Evolutionary conservation across 2,329 filamentous ascomycete genomes (phyloP), one percentile per base, ranked within the genome.

Genomic region (Emericellopsis cladophorae): DNA sequence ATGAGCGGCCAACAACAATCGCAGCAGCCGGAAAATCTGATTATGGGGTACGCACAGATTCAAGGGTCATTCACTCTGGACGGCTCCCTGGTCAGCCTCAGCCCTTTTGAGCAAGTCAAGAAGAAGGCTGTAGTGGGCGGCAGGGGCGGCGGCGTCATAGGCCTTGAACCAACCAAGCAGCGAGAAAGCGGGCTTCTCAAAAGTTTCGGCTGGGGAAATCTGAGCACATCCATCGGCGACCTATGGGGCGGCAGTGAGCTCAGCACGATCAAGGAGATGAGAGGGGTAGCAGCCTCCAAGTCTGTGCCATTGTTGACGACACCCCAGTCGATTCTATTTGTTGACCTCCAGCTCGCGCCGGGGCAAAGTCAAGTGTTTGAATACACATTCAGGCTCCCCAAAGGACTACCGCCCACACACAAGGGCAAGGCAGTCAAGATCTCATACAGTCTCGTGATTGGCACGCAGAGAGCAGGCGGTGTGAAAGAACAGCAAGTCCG

Each of bases 41-140:
- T 98, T 79, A 98, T 98, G 92, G 92, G 89, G 0, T 98, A 94
- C 60, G 90, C 86, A 3, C 92, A 98, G 52, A 77, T 96, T 3
- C 84, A 87, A 59, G 92, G 92, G 4, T 89, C 85, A 0, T 98
- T 98, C 51, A 87, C 80, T 0, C 65, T 98, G 7, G 92, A 98
- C 54, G 88, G 88, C 1, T 95, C 92, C 2, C 66, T 98, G 18
- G 79, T 98, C 44, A 90, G 93, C 51, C 79, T 93, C 32, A 79
- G 79, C 0, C 85, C 85, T 0, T 98, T 98, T 52, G 92, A 98
- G 55, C 86, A 93, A 52, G 89, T 96, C 32, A 98, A 98, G 59
- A 76, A 89, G 44, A 95, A 94, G 62, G 89, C 85, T 3, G 87
- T 94, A 7, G 76, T 95, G 5, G 86, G 87, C 38, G 84, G 84